A percentile compares a stretch with the other conserved stretches of the same genome.
phyloP scores from a whole-genome alignment of 805 yeast species.

The Millerozyma acaciae region DNA sequence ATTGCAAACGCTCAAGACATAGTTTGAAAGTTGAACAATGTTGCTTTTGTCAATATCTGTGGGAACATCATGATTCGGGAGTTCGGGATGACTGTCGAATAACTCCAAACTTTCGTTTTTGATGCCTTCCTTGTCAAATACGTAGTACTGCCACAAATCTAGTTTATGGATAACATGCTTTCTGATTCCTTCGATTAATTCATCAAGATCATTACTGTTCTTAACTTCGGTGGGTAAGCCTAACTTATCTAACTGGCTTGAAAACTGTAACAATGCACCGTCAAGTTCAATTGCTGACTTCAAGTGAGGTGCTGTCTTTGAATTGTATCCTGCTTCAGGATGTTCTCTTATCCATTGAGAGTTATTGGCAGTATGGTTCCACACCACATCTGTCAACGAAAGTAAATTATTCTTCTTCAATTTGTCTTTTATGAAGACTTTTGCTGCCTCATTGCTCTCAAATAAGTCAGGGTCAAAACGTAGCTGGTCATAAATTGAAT shows the following conservation, averaged over 20 bases:
- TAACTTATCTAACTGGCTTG: conserved; percentile 49
- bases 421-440: conserved; percentile 43
- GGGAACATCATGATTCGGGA: conserved; percentile 42
- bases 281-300: conserved; percentile 83
- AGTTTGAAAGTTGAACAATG: conserved; percentile 45
- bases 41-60: conserved; percentile 32
- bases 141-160: conserved; percentile 86
- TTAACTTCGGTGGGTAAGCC: conserved; percentile 61
- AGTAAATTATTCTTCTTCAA: conserved; percentile 58
- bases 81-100: conserved; percentile 17
- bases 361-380: conserved; percentile 92
- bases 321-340: conserved; percentile 89
- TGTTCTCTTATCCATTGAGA: conserved; percentile 80
- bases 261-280: conserved; percentile 59
- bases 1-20: conserved; percentile 41
- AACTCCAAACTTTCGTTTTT: conserved; percentile 36
- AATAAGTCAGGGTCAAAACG: conserved; percentile 68
- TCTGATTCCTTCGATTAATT: conserved; percentile 64
- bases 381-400: conserved; percentile 85
- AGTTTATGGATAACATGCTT: conserved; percentile 62
- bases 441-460: conserved; percentile 50
- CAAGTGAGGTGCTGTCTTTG: conserved; percentile 85
- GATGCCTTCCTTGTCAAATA: conserved; percentile 53
- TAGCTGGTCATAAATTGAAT: conserved; percentile 85
- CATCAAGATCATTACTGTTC: conserved; percentile 50